Percentiles rank a stretch among this genome's conserved stretches.
phyloP scores from a whole-genome alignment of 208 protist species.

The Trichomonas gallinae region DNA sequence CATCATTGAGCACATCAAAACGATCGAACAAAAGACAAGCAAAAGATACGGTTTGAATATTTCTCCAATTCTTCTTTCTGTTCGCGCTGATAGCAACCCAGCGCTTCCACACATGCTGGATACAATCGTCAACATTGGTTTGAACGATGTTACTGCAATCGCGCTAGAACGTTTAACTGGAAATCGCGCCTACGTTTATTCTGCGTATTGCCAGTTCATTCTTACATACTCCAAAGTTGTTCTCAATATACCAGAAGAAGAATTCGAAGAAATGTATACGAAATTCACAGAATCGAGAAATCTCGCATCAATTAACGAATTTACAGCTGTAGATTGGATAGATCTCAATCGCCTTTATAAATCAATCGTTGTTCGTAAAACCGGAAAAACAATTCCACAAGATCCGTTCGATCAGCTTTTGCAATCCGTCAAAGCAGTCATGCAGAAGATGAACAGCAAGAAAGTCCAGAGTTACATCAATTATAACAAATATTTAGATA shows the following conservation, averaged over 20 bases:
- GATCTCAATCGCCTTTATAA: not conserved
- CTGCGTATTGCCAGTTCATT: not conserved
- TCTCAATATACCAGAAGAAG: not conserved
- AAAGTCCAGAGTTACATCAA: not conserved
- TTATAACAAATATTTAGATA: not conserved
- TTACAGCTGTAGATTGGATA: not conserved
- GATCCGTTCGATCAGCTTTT: slow-evolving; percentile 9
- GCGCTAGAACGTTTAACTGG: not conserved
- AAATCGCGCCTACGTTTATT: not conserved
- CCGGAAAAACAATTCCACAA: slow-evolving; percentile 13
- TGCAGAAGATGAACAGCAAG: not conserved
- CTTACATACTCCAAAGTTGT: not conserved
- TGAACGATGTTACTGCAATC: not conserved
- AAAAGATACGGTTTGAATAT: not conserved
- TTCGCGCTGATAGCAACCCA: not conserved
- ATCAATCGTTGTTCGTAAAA: not conserved
- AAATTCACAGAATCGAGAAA: not conserved
- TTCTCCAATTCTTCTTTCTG: not conserved
- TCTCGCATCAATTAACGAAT: not conserved
- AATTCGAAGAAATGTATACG: not conserved
- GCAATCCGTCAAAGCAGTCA: not conserved
- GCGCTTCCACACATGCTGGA: not conserved
- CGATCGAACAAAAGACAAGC: not conserved
- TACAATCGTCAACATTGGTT: not conserved
- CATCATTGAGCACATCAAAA: not conserved